phyloP scores from a whole-genome alignment of 2,329 filamentous ascomycete species.

The Alternaria incomplexa region DNA sequence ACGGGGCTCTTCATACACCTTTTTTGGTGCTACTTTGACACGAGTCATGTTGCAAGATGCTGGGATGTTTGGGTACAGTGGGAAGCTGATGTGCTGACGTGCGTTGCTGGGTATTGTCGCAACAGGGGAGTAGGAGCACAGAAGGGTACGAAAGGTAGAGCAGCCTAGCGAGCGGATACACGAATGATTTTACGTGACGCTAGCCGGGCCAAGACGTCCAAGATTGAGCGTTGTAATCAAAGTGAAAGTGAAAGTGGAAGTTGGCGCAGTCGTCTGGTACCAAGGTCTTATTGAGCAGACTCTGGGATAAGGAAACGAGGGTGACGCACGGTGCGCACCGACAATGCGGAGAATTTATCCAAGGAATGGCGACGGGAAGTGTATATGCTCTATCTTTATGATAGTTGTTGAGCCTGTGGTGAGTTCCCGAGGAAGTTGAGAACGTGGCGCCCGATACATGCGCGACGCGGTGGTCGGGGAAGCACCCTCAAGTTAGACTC shows the following conservation, averaged over 20 bases:
- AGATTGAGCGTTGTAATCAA: neutral
- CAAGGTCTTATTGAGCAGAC: neutral
- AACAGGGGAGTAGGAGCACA: neutral
- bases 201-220: neutral
- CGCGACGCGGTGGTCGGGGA: neutral
- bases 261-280: neutral
- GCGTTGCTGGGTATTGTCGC: neutral
- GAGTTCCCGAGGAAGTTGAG: no score
- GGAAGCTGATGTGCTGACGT: neutral
- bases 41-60: neutral
- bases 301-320: neutral
- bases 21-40: neutral
- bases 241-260: conserved; percentile 3
- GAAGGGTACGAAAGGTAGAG: neutral
- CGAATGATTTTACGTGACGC: neutral
- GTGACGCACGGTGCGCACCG: neutral
- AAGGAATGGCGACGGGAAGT: neutral
- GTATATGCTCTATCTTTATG: neutral
- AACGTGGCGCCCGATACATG: neutral
- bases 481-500: neutral
- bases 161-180: neutral
- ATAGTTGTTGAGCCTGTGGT: neutral
- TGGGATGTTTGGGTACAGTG: neutral
- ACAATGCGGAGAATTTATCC: no score
- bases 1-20: neutral